Evolutionary conservation across 208 protist species (phyloP), one percentile per base, ranked within the genome.

Genomic region (Naegleria fowleri): DNA sequence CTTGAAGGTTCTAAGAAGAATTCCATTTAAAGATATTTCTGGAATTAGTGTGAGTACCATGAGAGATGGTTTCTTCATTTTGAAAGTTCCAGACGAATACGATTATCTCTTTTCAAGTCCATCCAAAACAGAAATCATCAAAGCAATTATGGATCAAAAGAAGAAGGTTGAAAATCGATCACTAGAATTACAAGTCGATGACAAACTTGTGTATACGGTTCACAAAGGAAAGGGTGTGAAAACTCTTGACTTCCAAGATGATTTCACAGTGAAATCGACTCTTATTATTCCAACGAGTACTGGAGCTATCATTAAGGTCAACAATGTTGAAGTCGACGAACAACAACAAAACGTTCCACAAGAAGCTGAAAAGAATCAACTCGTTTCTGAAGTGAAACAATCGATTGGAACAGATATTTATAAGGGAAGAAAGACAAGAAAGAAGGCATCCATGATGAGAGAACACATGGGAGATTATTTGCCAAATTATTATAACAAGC

Each of bases 51-150:
- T 52, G 2, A 89, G 86, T 67, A 58, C 41, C 3, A 89, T 89
- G 86, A 59, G 48, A 41, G 86, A 89, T 89, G 86, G 86, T 41
- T 89, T 89, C 86, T 89, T 89, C 22, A 67, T 89, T 38, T 13
- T 89, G 2, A 89, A 41, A 67, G 86, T 89, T 38, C 86, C 48
- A 1, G 33, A 43, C 83, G 87, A 90, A 41, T 90, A 67, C 15
- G 87, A 90, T 79, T 90, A 90, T 22, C 48, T 90, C 9, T 41
- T 79, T 25, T 13, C 48, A n/a, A 51, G 22, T 41, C 4, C 87
- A 4, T 0, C 59, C 22, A 90, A 90, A 51, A 79, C 87, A 19
- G 55, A 90, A 79, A 89, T 89, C 39, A 58, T 89, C n/a, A 89
- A 89, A 29, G 41, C n/a, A 7, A 39, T 89, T 38, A 38, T 58